Conservation (phyloP, 1,284 basidiomycete species). For the Ustilago tritici region DNA sequence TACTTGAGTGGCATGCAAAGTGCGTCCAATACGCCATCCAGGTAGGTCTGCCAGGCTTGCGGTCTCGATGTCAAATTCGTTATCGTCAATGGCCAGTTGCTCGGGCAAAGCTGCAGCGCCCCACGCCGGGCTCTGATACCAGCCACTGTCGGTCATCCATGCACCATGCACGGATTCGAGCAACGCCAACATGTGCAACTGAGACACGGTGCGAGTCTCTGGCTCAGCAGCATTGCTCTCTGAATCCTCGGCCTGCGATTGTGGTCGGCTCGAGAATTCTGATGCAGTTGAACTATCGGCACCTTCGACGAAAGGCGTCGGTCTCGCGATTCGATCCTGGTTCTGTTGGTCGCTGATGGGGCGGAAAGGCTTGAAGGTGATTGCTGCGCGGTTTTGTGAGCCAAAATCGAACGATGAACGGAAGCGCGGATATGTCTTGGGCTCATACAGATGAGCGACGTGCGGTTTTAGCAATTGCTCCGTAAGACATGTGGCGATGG, state of each 20-base stretch:
- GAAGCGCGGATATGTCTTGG: slow-evolving; percentile 14
- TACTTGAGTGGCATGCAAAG: slow-evolving; percentile 27
- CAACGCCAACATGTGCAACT: slow-evolving; percentile 37
- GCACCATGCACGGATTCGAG: slow-evolving; percentile 42
- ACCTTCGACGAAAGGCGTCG: slow-evolving; percentile 15
- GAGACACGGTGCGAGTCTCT: slow-evolving; percentile 30
- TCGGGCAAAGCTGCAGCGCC: slow-evolving; percentile 23
- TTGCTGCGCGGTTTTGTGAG: neutral
- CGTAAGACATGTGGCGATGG: slow-evolving; percentile 29
- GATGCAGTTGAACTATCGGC: slow-evolving; percentile 7
- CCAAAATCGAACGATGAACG: slow-evolving; percentile 37
- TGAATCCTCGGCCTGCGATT: slow-evolving; percentile 7
- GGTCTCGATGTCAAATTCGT: slow-evolving; percentile 21
- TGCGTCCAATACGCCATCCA: slow-evolving; percentile 37
- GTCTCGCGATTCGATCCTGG: neutral
- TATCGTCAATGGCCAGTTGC: slow-evolving; percentile 26
- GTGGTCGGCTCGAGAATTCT: slow-evolving; percentile 19
- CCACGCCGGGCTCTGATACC: slow-evolving; percentile 36
- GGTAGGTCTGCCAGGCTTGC: slow-evolving; percentile 28
- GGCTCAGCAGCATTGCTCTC: neutral
- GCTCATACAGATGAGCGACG: slow-evolving; percentile 7
- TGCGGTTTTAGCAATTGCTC: slow-evolving; percentile 34
- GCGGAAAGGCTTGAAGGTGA: slow-evolving; percentile 1
- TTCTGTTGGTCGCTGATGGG: neutral
- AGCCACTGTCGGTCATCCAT: slow-evolving; percentile 44